Base-by-base conservation (phyloP, 169 alveolate genomes). In the Plasmodium sp. region DNA sequence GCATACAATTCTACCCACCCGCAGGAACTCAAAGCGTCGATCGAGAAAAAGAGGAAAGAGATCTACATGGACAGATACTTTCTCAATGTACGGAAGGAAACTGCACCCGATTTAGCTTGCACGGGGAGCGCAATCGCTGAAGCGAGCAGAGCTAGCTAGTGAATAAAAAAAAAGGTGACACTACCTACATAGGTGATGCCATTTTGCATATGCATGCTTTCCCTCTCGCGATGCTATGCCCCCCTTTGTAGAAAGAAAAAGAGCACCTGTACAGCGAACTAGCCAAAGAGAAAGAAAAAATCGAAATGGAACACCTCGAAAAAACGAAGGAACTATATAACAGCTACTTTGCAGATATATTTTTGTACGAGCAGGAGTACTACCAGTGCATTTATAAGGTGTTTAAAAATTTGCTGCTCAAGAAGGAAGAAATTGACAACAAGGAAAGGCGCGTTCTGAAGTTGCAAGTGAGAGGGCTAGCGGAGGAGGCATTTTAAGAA, bases 321-420 rank as follows among this genome's bases (percentile, higher is more conserved):
- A 91, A 81, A 91, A 75, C 45, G 16, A 91, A 71, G 84, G 92
- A 91, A 41, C 12, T 81, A 16, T 91, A 91, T 71, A 91, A 91
- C 39, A 91, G 39, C 73, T 91, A 91, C 75, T 91, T 91, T 82
- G 84, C 84, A 62, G 95, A 91, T 82, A 91, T 91, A 33, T 91
- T 91, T 82, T 67, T 81, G 56, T 91, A 91, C 31, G 92, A 91
- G 16, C 95, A 91, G 56, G 92, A 91, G 72, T 82, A 91, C 39
- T 91, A 91, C 27, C 95, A 91, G 58, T 91, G 95, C 36, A 91
- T 91, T 36, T 91, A 91, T 91, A 91, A 91, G 27, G 92, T 91
- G 2, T 91, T 91, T 79, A 91, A 91, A 27, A 81, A 81, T 72
- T 73, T 91, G 45, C 62, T 91, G 48, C 54, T 62, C 31, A 91